These are phyloP conservation scores for Cytospora piceicola DNA, from an alignment of 2,329 filamentous ascomycete species.

Conservation along the genomic window DNA sequence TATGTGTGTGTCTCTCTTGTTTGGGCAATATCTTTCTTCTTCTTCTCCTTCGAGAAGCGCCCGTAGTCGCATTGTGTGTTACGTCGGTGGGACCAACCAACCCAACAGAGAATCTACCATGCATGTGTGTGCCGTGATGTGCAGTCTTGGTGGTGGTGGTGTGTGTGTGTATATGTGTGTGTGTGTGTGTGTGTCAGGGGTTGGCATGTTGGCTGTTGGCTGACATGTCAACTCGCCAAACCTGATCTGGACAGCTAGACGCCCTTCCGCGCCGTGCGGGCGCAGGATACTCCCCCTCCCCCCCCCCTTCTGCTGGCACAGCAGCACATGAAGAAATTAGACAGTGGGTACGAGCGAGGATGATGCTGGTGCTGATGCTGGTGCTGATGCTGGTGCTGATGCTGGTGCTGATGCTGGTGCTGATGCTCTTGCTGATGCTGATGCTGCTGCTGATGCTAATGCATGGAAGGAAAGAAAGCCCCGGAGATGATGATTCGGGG, in stretches of 20 bases:
- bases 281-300: neutral
- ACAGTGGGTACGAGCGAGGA: neutral
- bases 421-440: too few species aligned
- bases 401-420: neutral
- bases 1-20: too few species aligned
- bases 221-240: neutral
- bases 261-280: constrained; percentile 5
- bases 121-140: neutral
- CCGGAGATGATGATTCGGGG: neutral
- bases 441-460: too few species aligned
- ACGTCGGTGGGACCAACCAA: neutral
- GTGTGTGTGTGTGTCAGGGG: neutral
- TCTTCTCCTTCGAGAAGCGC: neutral
- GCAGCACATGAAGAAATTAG: too few species aligned
- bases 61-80: neutral
- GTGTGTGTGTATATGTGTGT: too few species aligned
- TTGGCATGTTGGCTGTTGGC: neutral
- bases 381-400: neutral
- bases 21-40: too few species aligned
- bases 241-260: constrained; percentile 5
- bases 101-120: neutral
- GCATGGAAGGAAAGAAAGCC: neutral
- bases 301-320: neutral
- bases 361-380: neutral
- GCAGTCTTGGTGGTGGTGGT: too few species aligned